These are phyloP conservation scores for Graphilbum sp. DNA, from an alignment of 2,329 filamentous ascomycete genomes.

Conservation along the genomic window DNA sequence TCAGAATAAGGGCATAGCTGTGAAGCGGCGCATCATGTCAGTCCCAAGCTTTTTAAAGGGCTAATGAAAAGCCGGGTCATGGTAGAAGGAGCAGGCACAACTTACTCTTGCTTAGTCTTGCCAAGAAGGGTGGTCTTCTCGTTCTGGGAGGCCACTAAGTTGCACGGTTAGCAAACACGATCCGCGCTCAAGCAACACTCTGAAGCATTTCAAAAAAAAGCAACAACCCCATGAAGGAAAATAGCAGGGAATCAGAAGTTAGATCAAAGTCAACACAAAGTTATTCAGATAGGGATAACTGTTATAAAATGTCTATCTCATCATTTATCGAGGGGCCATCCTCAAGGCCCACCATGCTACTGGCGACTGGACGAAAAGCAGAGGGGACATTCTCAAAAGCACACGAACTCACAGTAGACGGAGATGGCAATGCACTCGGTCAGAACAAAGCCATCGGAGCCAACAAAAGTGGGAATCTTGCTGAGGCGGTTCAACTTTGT, in stretches of 20 bases:
- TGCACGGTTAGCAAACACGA: slow-evolving; percentile 10
- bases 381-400: background rate
- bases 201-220: slow-evolving; percentile 6
- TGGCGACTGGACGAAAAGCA: background rate
- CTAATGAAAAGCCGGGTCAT: too few species aligned
- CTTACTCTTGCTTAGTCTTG: slow-evolving; percentile 98
- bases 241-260: slow-evolving; percentile 53
- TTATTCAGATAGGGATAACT: slow-evolving; percentile 99
- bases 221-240: slow-evolving; percentile 11
- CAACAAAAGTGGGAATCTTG: slow-evolving; percentile 87
- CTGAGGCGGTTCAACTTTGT: slow-evolving; percentile 70
- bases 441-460: slow-evolving; percentile 78
- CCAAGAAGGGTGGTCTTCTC: slow-evolving; percentile 99
- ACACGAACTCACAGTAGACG: slow-evolving; percentile 65
- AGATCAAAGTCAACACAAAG: slow-evolving; percentile 69
- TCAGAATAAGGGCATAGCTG: slow-evolving; percentile 86
- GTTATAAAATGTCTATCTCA: slow-evolving; percentile 62
- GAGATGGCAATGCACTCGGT: slow-evolving; percentile 87
- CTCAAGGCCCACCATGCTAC: too few species aligned
- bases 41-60: too few species aligned
- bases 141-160: slow-evolving; percentile 89
- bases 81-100: too few species aligned
- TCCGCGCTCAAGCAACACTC: background rate
- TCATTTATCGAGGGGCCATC: slow-evolving; percentile 26
- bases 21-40: slow-evolving; percentile 6